Base-by-base conservation (phyloP, 345 rosid species). In the Rhodomyrtus tomentosa region DNA sequence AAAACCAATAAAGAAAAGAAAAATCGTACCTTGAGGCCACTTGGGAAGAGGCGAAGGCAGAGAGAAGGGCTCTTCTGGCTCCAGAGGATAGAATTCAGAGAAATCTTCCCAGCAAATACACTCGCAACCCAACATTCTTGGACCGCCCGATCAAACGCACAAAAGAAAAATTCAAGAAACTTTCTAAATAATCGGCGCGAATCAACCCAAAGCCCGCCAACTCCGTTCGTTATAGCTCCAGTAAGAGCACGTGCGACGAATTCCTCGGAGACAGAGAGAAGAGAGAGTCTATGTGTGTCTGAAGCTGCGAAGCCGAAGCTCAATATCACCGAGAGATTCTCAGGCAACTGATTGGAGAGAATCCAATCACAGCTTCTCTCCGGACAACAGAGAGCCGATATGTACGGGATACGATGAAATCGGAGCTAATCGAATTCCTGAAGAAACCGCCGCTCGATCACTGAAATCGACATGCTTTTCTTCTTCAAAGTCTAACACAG, bases 31-130 rank as follows among this genome's bases (percentile, higher is more conserved):
- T 85, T 3, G 84, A n/a, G 81, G 86, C 86, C 86, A 85, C 22
- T 50, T 42, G 29, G 86, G 86, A 55, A 85, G 59, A 59, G 86
- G 84, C n/a, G 86, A 81, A 50, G 86, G 86, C 36, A 85, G 84
- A 48, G 84, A 81, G 62, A 85, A 85, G 38, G 86, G 86, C 68
- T 81, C 59, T 7, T 81, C 59, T 7, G 84, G 80, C 68, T 85
- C 86, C 55, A 55, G 38, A 59, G 59, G 50, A 58, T 50, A 36
- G 42, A 81, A 81, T 55, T 85, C 86, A 5, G 40, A 49, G 79
- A 50, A 27, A 56, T 81, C 59, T 36, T 81, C 51, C 84, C 86
- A 85, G 81, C 83, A 81, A 24, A 50, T 7, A 81, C 83, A 85
- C 81, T 51, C 81, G 50, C 83, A 85, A 49, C 86, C 86, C n/a